A percentile compares a stretch with the other conserved stretches of the same genome.
phyloP scores from a whole-genome alignment of 129 eudicot species.

The Lonicera japonica region DNA sequence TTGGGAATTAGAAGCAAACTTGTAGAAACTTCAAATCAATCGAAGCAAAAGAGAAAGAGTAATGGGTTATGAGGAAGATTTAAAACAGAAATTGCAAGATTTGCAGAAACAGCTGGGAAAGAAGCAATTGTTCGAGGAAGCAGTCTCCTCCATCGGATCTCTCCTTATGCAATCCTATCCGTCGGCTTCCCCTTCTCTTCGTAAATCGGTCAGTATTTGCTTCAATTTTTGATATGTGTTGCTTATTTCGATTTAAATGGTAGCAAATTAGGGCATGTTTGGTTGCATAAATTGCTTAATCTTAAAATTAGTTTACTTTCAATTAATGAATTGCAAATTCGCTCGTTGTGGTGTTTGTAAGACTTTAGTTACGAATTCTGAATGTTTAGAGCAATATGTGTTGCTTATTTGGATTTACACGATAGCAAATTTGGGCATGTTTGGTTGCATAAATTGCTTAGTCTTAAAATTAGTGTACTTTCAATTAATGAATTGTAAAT shows the following conservation, averaged over 20 bases:
- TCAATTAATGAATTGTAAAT: too few species aligned
- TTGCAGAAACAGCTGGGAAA: constrained; percentile 68
- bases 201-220: constrained; percentile 36
- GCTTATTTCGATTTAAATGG: background rate
- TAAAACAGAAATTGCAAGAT: constrained; percentile 63
- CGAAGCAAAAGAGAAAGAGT: background rate
- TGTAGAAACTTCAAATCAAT: background rate
- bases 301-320: too few species aligned
- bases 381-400: too few species aligned
- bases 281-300: too few species aligned
- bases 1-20: too few species aligned
- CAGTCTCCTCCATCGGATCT: constrained; percentile 55
- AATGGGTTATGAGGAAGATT: constrained; percentile 33
- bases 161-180: constrained; percentile 40
- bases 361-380: too few species aligned
- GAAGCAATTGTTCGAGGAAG: constrained; percentile 74
- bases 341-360: too few species aligned
- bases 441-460: too few species aligned
- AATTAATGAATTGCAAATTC: too few species aligned
- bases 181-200: constrained; percentile 55
- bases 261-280: too few species aligned
- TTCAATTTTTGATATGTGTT: background rate
- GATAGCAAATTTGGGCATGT: background rate
- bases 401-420: background rate
- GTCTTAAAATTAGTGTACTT: too few species aligned